Percentiles rank a stretch among this genome's conserved stretches.
These are phyloP conservation scores for Holtermannia corniformis DNA, from an alignment of 768 basidiomycete species.

Conservation along the genomic window DNA sequence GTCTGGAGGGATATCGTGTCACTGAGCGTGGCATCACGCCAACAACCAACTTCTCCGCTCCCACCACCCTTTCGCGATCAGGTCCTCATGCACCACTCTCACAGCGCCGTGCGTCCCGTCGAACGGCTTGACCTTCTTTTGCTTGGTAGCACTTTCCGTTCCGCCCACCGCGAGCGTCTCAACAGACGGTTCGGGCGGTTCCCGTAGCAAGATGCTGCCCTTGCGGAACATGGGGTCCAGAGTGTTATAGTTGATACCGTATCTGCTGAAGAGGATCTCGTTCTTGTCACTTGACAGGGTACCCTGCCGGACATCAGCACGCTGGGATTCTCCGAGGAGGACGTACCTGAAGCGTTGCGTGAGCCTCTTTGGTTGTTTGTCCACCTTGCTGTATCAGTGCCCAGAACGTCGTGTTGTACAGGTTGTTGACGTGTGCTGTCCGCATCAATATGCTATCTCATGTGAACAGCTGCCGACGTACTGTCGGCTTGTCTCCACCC, in stretches of 20 bases:
- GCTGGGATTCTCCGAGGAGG: not conserved
- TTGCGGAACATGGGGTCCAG: conserved; percentile 65
- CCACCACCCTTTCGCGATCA: conserved; percentile 80
- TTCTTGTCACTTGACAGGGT: conserved; percentile 83
- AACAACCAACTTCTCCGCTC: conserved; percentile 47
- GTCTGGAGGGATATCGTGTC: no score
- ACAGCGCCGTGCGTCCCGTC: conserved; percentile 45
- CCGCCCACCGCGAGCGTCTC: not conserved
- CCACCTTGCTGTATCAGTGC: conserved; percentile 78
- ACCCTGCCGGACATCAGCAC: conserved; percentile 49
- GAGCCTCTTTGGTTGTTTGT: conserved; percentile 66
- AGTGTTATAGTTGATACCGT: conserved; percentile 78
- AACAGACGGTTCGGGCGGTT: not conserved
- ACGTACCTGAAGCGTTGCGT: conserved; percentile 63
- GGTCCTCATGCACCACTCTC: conserved; percentile 65
- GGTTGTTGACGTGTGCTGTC: conserved; percentile 90
- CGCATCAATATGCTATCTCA: conserved; percentile 5
- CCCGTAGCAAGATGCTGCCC: conserved; percentile 69
- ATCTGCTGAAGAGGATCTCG: conserved; percentile 74
- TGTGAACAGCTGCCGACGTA: conserved; percentile 44
- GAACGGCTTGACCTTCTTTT: conserved; percentile 41
- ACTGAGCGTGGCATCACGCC: no score
- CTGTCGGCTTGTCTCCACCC: conserved; percentile 94
- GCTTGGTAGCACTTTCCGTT: conserved; percentile 20
- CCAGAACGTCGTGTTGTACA: conserved; percentile 96